phyloP scores from a whole-genome alignment of 257 asterid species.

The Handroanthus guayacan region DNA sequence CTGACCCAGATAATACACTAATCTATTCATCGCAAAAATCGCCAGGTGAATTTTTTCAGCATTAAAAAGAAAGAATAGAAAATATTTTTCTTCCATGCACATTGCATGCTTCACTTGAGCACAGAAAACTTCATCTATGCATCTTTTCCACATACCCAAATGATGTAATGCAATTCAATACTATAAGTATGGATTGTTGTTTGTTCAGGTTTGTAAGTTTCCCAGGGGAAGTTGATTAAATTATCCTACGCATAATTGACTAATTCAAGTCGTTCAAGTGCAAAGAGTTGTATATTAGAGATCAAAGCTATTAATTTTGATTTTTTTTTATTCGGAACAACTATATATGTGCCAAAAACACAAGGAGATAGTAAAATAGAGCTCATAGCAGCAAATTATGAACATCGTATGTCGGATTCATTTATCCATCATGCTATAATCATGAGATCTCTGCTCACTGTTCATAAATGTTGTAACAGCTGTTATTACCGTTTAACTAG shows the following conservation, averaged over 20 bases:
- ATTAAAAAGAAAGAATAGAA: neutral
- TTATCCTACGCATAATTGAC: neutral
- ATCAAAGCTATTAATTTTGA: conserved; percentile 12
- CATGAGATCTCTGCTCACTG: neutral
- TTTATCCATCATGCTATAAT: conserved; percentile 2
- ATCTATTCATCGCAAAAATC: neutral
- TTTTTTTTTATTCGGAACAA: neutral
- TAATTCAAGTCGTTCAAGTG: neutral
- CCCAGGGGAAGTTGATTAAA: neutral
- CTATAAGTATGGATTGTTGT: neutral
- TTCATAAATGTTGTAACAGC: conserved; percentile 26
- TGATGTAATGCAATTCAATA: neutral
- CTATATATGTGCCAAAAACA: neutral
- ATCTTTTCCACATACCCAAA: neutral
- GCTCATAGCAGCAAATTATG: neutral
- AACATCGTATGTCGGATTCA: conserved; percentile 16
- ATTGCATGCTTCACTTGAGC: neutral
- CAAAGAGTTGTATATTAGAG: neutral
- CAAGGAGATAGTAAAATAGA: conserved; percentile 2
- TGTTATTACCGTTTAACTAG: conserved; percentile 65
- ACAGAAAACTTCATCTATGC: neutral
- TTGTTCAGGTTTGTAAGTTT: neutral
- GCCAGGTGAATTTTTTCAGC: conserved; percentile 19
- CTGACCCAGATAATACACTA: conserved; percentile 4
- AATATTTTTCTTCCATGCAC: neutral